phyloP scores from a whole-genome alignment of 1,284 basidiomycete species.

The Chiua sp. region DNA sequence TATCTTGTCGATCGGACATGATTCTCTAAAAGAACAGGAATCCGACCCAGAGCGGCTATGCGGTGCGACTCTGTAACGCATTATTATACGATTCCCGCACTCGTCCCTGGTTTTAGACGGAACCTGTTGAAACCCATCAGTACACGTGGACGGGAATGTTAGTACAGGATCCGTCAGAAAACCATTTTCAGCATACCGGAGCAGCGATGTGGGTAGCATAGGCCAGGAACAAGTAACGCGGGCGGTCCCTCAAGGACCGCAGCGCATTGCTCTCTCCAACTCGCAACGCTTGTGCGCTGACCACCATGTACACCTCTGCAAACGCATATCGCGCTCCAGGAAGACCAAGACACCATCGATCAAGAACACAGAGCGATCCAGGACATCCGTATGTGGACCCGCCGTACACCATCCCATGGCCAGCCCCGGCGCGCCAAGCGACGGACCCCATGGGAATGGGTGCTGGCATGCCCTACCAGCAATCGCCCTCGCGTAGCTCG shows the following conservation, averaged over 20 bases:
- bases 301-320: conserved; percentile 21
- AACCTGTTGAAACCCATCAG: neutral
- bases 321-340: conserved; percentile 12
- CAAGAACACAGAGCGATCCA: conserved; percentile 32
- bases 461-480: conserved; percentile 1
- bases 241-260: neutral
- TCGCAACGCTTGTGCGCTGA: neutral
- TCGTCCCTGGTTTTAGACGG: neutral
- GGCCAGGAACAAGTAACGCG: neutral
- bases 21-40: neutral
- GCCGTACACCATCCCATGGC: conserved; percentile 31
- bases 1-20: neutral
- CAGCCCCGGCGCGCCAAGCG: conserved; percentile 30
- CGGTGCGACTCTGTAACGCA: neutral
- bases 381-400: conserved; percentile 23
- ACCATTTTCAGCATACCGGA: neutral
- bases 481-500: conserved; percentile 25
- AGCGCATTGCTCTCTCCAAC: neutral
- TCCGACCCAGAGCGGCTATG: neutral
- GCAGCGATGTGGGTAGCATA: neutral
- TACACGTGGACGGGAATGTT: conserved; percentile 11
- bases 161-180: neutral
- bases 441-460: conserved; percentile 17
- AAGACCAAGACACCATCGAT: conserved; percentile 16
- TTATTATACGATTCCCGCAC: neutral